Base-by-base conservation (phyloP, 2,329 filamentous ascomycete genomes). In the Epicoccum nigrum region DNA sequence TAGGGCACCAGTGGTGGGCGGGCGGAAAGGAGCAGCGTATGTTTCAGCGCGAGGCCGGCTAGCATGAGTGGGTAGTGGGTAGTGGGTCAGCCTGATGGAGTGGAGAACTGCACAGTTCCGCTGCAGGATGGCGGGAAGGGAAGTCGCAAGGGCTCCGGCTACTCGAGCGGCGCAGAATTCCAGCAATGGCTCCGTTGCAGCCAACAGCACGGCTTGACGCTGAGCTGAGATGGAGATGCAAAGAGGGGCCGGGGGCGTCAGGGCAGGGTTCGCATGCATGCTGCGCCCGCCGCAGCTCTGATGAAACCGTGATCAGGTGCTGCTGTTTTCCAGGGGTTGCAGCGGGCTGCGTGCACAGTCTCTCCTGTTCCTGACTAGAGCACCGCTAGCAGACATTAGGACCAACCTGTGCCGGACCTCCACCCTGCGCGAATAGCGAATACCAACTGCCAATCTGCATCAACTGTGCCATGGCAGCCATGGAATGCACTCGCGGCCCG, bases 11-110 rank as follows among this genome's bases (percentile, higher is more conserved):
- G 58, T 39, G 43, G 53, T 58, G 56, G 56, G 47, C 48, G 56
- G 51, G 46, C 54, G 59, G 55, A 52, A 51, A 59, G 56, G 54
- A 58, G 59, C 59, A 60, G 52, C 42, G 49, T 46, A 38, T 55
- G 59, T 62, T 62, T 62, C 59, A 62, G 59, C 45, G 53, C 53
- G 30, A 28, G 42, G 41, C 47, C 37, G 50, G 25, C 42, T 45
- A 40, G 31, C 16, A 45, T 15, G 16, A 45, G 48, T 51, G 42
- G n/a, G n/a, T n/a, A n/a, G n/a, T n/a, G n/a, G n/a, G n/a, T n/a
- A n/a, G n/a, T n/a, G n/a, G 48, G 47, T 20, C 47, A 25, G 34
- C 20, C 19, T 27, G 38, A 28, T 16, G 38, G 7, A 13, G 12
- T 50, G 46, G 33, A 38, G 39, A 43, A 31, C 19, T 51, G 49